Conservation (phyloP, 2,329 filamentous ascomycete genomes). For the Colletotrichum sp. region DNA sequence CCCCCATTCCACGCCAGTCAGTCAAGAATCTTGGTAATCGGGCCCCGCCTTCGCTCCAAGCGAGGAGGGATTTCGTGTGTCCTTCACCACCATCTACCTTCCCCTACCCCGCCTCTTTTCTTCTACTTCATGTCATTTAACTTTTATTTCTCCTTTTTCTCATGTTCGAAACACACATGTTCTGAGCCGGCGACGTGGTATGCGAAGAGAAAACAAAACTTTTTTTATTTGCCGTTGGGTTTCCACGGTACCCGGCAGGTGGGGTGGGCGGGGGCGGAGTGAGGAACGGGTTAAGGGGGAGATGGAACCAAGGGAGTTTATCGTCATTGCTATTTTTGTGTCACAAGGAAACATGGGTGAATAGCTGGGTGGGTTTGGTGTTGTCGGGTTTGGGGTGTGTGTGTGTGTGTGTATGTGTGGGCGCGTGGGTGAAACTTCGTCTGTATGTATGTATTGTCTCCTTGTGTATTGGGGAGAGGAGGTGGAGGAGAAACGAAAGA, state of each 20-base stretch:
- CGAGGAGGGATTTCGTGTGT: not conserved
- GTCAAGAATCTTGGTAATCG: not conserved
- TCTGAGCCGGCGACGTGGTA: not conserved
- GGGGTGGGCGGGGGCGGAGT: not conserved
- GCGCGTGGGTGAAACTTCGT: not conserved
- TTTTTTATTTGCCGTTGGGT: not conserved
- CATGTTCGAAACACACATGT: not conserved
- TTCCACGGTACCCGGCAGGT: constrained; percentile 17
- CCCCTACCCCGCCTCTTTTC: constrained; percentile 16
- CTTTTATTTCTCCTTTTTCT: not conserved
- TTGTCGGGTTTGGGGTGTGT: not conserved
- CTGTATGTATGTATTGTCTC: not conserved
- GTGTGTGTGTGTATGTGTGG: not conserved
- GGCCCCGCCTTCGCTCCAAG: not conserved
- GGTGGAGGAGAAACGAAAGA: not conserved
- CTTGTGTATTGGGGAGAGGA: not conserved
- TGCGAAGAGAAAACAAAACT: not conserved
- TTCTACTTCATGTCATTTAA: constrained; percentile 23
- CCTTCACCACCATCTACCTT: constrained; percentile 13
- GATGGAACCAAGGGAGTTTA: not conserved
- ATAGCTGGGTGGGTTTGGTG: not conserved
- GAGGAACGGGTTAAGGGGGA: not conserved
- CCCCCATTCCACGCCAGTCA: constrained; percentile 3
- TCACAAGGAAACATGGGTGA: not conserved
- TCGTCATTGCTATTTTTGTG: not conserved